Base-by-base conservation (phyloP, 2,329 filamentous ascomycete genomes). In the Diaporthe amygdali region DNA sequence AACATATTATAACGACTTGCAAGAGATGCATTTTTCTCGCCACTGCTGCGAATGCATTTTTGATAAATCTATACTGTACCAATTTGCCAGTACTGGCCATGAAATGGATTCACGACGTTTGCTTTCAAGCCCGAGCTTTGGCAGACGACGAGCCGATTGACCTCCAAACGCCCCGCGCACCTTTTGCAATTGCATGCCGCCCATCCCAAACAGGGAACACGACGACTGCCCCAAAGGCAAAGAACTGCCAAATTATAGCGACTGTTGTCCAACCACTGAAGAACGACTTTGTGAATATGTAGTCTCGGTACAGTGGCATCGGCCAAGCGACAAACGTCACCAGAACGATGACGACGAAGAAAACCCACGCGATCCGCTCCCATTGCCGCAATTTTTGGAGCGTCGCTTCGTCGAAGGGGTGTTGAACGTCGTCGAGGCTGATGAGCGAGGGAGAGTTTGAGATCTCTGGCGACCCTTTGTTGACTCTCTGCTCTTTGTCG, bases 181-280 rank as follows among this genome's bases (percentile, higher is more conserved):
- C 75, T 51, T 73, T 76, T 1, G 76, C 75, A 71, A 85, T 85
- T 34, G 80, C 83, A 69, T 77, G 73, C 27, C 83, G 76, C 5
- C 85, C 85, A 75, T 87, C 84, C 71, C 83, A 86, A 15, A 87
- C 73, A 1, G 85, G 85, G 74, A 82, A 87, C 1, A 87, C 73
- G 0, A 85, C 81, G 0, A 87, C 85, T 0, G 82, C 82, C 9
- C 79, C 76, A 56, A 87, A 82, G 0, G 85, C 84, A 51, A 81
- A 76, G 71, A 86, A 87, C 61, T 86, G 84, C 84, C 84, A 87
- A 0, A 84, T 76, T 3, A 86, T 83, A 0, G 84, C 81, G 5
- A 86, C 81, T 0, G 79, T 78, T 0, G 81, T 79, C 84, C 84
- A 87, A 0, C 83, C 82, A 1, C 78, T 77, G 74, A 86, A 86